Evolutionary conservation across 805 yeast genomes (phyloP).

Genomic region (Candida coquimbonensis): DNA sequence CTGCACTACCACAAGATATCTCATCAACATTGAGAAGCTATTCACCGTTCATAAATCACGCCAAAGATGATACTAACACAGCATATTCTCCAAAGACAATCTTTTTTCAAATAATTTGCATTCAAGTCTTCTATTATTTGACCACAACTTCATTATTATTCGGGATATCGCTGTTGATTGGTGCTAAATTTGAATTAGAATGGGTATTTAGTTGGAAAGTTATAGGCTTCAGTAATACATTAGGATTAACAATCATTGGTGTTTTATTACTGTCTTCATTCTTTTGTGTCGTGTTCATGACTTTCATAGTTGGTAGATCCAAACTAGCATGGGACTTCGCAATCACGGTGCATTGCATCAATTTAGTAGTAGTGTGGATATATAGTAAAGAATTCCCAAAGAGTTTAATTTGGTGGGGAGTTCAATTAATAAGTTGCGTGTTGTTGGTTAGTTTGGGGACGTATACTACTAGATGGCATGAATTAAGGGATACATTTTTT

Average conservation of each 20-base stretch:
- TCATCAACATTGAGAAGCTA: neutral
- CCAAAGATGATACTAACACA: neutral
- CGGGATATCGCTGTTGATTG: conserved; percentile 59
- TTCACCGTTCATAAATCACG: conserved; percentile 1
- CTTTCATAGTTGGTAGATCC: conserved; percentile 84
- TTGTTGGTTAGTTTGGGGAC: conserved; percentile 77
- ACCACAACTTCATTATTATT: conserved; percentile 64
- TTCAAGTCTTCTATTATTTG: conserved; percentile 74
- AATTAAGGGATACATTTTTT: conserved; percentile 81
- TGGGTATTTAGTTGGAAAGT: conserved; percentile 81
- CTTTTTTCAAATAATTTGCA: conserved; percentile 62
- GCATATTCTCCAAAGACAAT: conserved; percentile 47
- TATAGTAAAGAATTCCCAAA: conserved; percentile 63
- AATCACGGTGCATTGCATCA: conserved; percentile 80
- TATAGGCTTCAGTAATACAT: conserved; percentile 64
- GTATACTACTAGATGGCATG: conserved; percentile 89
- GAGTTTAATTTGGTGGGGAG: conserved; percentile 74
- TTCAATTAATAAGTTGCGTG: conserved; percentile 62
- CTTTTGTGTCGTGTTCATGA: conserved; percentile 76
- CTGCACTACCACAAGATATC: neutral
- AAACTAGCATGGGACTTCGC: conserved; percentile 97
- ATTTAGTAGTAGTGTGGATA: conserved; percentile 61
- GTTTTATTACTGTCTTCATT: conserved; percentile 83
- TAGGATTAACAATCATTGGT: conserved; percentile 67
- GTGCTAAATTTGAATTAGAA: conserved; percentile 56